Base-by-base conservation (phyloP, 768 basidiomycete species). In the Rhizopogon vesiculosus region DNA sequence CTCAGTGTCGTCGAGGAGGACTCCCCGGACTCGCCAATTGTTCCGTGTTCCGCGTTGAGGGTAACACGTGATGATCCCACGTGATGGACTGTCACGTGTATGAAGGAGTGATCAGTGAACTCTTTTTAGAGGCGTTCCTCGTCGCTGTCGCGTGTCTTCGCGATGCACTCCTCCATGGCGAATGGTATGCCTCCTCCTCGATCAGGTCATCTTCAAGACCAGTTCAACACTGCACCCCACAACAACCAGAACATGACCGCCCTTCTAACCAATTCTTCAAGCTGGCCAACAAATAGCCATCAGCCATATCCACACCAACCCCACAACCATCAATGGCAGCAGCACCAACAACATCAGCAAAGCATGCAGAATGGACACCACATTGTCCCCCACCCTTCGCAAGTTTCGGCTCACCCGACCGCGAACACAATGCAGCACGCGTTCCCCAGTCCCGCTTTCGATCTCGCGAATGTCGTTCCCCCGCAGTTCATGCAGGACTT, bases 401-500 rank as follows among this genome's bases (percentile, higher is more conserved):
- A 65, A 46, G 19, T 22, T 18, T 16, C 22, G 22, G 12, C 35
- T 25, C 22, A 15, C 15, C 7, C 45, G 38, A 54, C 54, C 51
- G 58, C 15, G 46, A 25, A 56, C 59, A 53, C 50, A 43, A 19
- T 41, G 49, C 22, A 60, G 53, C 42, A 39, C 29, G 40, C 35
- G 62, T 59, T 53, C 19, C 48, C 48, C 48, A 49, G 31, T 49
- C 35, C 48, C 8, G 22, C 70, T 63, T 51, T 66, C 16, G 75
- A 70, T 63, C 50, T 64, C 35, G 69, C 80, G 56, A 25, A 25
- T 25, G 25, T 25, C 25, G 46, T 85, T 33, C 76, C 80, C 6
- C 77, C 75, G 48, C 82, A 85, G 60, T 64, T 85, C 28, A 67
- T 84, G 42, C 83, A 84, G 56, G 83, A 85, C 56, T 78, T 81